Evolutionary conservation across 179 eudicot species (phyloP).

Genomic region (Patellifolia procumbens): DNA sequence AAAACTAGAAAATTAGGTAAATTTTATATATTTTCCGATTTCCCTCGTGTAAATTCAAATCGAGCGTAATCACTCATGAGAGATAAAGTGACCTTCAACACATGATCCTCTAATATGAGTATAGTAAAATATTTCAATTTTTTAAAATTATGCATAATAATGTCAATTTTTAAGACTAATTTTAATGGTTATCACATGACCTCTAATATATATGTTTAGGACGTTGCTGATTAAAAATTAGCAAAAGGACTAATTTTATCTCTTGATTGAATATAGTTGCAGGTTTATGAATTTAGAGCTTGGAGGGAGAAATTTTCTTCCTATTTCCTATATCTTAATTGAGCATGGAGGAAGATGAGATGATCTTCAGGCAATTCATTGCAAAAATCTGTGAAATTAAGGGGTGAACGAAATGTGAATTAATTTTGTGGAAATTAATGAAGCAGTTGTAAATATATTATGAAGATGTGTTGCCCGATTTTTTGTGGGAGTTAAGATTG

Average conservation of each 20-base stretch:
- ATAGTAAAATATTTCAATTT: too few relatives aligned
- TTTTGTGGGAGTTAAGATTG: conserved; percentile 11
- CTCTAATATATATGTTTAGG: not conserved
- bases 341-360: conserved; percentile 1
- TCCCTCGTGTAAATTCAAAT: not conserved
- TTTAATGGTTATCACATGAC: too few relatives aligned
- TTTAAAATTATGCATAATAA: too few relatives aligned
- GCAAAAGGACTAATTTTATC: too few relatives aligned
- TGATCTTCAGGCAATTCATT: not conserved
- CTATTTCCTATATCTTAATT: not conserved
- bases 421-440: not conserved
- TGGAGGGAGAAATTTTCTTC: conserved; percentile 4
- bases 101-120: too few relatives aligned
- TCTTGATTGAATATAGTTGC: not conserved
- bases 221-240: too few relatives aligned
- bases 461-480: conserved; percentile 4
- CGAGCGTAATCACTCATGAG: too few relatives aligned
- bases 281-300: conserved; percentile 2
- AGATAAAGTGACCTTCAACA: too few relatives aligned
- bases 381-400: not conserved
- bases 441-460: conserved; percentile 8
- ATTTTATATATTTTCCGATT: not conserved
- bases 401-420: not conserved
- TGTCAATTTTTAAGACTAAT: too few relatives aligned
- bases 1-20: conserved; percentile 20